Evolutionary conservation across 192 early-diverging fungal genomes (phyloP), one percentile per base, ranked within the genome.

Genomic region (Coemansia sp.): DNA sequence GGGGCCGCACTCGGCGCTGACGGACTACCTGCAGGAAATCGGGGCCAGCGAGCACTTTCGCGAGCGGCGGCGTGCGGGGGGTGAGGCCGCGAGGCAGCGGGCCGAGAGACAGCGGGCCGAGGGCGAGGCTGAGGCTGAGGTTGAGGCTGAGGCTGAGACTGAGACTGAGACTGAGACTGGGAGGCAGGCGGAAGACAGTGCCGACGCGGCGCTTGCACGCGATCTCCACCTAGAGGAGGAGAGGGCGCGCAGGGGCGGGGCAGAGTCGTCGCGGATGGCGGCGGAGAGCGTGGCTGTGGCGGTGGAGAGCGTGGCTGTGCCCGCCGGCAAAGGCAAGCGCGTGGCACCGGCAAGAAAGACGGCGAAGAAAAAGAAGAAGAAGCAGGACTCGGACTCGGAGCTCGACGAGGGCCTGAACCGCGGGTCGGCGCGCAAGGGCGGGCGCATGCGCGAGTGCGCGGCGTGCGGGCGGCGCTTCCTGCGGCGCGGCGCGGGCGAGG

Each of bases 1-100:
- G 35, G 76, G 76, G 6, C 76, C 76, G 8, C 65, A 61, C 32
- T 72, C 69, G n/a, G 76, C 76, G 32, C 56, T 78, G 22, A 78
- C 76, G 0, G 69, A 71, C 40, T 78, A 72, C 43, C 35, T 78
- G 37, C 55, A 72, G 25, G 76, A 78, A 35, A 67, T 72, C 25
- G 76, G 76, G 5, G 65, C 72, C 5, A 65, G 61, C 22, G 65
- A 68, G 27, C 65, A 76, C 38, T 76, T 76, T 43, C 72, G 72
- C 11, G 61, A 76, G 29, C 35, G 68, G 22, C 29, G 72, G 11
- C 65, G 61, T 14, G 34, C 53, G 42, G 65, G 68, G 53, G 45
- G 53, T n/a, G 71, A 54, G 33, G 70, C 36, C 8, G 29, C 66
- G 14, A 35, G 38, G 22, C 39, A 15, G 50, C 56, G 25, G 31